Base-by-base conservation (phyloP, 768 basidiomycete genomes). In the Pleurotus djamor region DNA sequence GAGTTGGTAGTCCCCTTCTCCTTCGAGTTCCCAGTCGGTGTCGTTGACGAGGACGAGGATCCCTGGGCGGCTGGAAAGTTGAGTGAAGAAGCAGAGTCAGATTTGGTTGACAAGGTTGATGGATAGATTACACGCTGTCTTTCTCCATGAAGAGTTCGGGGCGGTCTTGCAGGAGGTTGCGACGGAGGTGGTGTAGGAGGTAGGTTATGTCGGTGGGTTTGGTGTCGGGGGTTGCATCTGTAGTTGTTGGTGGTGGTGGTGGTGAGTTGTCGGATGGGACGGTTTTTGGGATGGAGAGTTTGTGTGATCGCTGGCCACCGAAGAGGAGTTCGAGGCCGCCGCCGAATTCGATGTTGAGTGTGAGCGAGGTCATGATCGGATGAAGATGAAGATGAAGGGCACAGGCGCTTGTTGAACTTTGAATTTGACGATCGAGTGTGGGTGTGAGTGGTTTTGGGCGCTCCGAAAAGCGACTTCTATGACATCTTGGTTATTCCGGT, bases 31-130 rank as follows among this genome's bases (percentile, higher is more conserved):
- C 96, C 96, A 98, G 66, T 98, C 96, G 1, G 92, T 92, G 66
- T 96, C 92, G 67, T 98, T 98, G 57, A 99, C 85, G n/a, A 99
- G 79, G 3, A 98, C 96, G 3, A 99, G 79, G 38, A 99, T 97
- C 0, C 97, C 97, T 0, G 97, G 97, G 7, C 97, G 94, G 41
- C 97, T 96, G 67, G 1, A n/a, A n/a, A n/a, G n/a, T n/a, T n/a
- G n/a, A n/a, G n/a, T n/a, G n/a, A n/a, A 35, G 41, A 9, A n/a
- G 51, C 12, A 37, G 4, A 1, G 21, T 17, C 48, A 49, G 38
- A n/a, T 41, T n/a, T 41, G 38, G 38, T 41, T 36, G 43, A 28
- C 17, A 17, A 17, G 21, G 9, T 14, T 10, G 49, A 37, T 34
- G 55, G 49, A 37, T 34, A 56, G 47, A 14, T 41, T 72, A 97